Evolutionary conservation across 108 stramenopile genomes (phyloP).

Genomic region (Stephanodiscus triporus): DNA sequence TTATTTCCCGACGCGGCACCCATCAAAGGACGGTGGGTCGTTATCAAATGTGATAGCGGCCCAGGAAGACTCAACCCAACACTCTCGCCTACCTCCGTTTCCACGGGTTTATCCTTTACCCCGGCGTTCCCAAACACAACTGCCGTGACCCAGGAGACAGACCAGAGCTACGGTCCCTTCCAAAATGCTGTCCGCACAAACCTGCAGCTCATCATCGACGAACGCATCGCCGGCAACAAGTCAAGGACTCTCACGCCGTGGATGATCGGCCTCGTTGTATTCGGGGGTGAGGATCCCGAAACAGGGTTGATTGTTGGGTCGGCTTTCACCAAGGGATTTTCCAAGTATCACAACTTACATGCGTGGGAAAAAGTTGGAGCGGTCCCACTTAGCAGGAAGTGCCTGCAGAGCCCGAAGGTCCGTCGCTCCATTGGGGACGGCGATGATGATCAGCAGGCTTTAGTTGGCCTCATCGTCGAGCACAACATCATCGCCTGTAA

Average conservation of each 20-base stretch:
- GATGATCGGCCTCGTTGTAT: constrained; percentile 19
- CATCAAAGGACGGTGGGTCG: background rate
- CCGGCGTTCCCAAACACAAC: constrained; percentile 25
- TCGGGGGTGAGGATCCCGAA: constrained; percentile 21
- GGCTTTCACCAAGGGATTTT: constrained; percentile 19
- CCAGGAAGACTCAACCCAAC: background rate
- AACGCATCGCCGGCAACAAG: background rate
- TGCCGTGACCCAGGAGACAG: constrained; percentile 14
- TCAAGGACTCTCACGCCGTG: background rate
- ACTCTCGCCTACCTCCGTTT: constrained; percentile 1
- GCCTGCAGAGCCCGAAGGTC: too few relatives aligned
- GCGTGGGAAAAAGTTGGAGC: too few relatives aligned
- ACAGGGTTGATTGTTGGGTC: background rate
- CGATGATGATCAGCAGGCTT: too few relatives aligned
- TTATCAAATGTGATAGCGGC: too few relatives aligned
- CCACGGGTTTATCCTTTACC: constrained; percentile 11
- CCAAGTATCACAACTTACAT: too few relatives aligned
- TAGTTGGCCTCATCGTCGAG: too few relatives aligned
- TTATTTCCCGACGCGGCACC: constrained; percentile 14
- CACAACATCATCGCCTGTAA: too few relatives aligned
- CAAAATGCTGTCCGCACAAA: constrained; percentile 4
- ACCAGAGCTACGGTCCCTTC: constrained; percentile 27
- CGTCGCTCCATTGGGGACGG: too few relatives aligned
- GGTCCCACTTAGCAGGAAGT: too few relatives aligned
- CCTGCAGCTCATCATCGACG: constrained; percentile 4